These are phyloP conservation scores for Carex myosuroides DNA, from an alignment of 176 grass and related monocot genomes.

Conservation along the genomic window DNA sequence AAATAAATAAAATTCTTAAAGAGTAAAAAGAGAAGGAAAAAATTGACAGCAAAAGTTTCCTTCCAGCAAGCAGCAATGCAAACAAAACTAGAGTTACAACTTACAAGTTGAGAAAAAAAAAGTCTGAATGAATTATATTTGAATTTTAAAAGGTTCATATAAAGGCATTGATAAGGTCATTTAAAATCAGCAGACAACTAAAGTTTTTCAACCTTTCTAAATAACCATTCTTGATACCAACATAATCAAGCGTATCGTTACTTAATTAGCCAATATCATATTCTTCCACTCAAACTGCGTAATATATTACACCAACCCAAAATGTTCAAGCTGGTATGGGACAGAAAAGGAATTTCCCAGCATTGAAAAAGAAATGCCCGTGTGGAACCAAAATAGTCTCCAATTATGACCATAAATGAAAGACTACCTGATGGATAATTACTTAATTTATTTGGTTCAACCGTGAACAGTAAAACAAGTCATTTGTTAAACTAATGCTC, in stretches of 20 bases:
- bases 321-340: background rate
- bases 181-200: background rate
- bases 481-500: conserved; percentile 2
- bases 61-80: background rate
- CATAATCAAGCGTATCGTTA: background rate
- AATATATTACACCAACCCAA: background rate
- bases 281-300: background rate
- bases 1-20: background rate
- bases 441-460: background rate
- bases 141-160: background rate
- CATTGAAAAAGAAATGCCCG: background rate
- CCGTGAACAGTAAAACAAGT: background rate
- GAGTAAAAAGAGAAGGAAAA: background rate
- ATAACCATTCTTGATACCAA: background rate
- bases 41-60: background rate
- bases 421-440: too few species aligned
- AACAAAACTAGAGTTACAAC: background rate
- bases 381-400: background rate
- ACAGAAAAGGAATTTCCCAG: background rate
- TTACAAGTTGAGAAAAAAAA: background rate
- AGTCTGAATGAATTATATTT: background rate
- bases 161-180: background rate
- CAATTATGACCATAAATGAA: background rate
- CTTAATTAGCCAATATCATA: background rate
- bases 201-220: background rate